phyloP scores from a whole-genome alignment of 176 grass and related monocot species.

The Paspalum notatum region DNA sequence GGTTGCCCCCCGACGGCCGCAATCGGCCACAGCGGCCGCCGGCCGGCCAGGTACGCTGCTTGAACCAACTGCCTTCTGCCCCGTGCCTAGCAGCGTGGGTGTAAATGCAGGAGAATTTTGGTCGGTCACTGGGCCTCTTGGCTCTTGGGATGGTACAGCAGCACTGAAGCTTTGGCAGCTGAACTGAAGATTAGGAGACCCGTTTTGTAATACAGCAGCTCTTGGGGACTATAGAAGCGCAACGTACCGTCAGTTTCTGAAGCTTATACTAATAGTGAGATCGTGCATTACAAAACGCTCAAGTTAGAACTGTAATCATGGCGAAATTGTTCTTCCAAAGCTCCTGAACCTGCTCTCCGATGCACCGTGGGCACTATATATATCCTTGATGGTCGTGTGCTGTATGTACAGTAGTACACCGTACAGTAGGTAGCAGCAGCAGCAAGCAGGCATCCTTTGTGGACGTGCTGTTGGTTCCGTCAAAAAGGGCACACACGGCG shows the following conservation, averaged over 20 bases:
- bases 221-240: too few relatives aligned
- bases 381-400: not conserved
- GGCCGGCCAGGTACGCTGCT: not conserved
- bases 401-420: not conserved
- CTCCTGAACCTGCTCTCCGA: not conserved
- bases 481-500: conserved; percentile 10
- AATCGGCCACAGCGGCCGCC: not conserved
- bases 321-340: not conserved
- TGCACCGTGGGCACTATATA: too few relatives aligned
- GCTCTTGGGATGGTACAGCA: too few relatives aligned
- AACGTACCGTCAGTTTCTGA: not conserved
- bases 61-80: too few relatives aligned
- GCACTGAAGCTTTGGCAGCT: too few relatives aligned
- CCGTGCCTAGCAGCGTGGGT: not conserved
- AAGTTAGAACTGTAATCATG: not conserved
- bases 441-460: not conserved
- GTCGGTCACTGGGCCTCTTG: not conserved
- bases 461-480: not conserved
- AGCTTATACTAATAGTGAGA: not conserved
- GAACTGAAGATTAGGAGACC: too few relatives aligned
- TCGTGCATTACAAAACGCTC: not conserved
- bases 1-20: not conserved
- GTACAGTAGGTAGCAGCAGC: not conserved
- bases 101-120: conserved; percentile 33
- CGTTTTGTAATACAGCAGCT: too few relatives aligned